Evolutionary conservation across 495 filamentous ascomycete species (phyloP).

Genomic region (Penicillium angulare): DNA sequence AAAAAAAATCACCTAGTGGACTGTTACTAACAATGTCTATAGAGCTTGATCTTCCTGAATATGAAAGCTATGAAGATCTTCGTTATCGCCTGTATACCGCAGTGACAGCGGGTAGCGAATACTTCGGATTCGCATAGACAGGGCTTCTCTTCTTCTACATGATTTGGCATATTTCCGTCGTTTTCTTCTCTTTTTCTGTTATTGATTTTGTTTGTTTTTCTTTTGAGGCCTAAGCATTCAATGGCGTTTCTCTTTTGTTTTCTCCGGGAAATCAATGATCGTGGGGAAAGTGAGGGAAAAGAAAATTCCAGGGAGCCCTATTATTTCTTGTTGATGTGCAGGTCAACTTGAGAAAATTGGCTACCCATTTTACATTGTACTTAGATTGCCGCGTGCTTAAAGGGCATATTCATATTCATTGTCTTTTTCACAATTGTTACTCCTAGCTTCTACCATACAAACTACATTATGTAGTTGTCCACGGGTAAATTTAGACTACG

Average conservation of each 20-base stretch:
- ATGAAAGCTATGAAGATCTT: slow-evolving; percentile 91
- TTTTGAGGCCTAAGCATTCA: slow-evolving; percentile 44
- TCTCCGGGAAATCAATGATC: slow-evolving; percentile 15
- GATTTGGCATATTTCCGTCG: background rate
- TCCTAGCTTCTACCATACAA: no score
- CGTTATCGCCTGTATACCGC: slow-evolving; percentile 86
- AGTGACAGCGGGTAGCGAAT: slow-evolving; percentile 93
- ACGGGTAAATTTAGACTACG: no score
- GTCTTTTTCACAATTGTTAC: background rate
- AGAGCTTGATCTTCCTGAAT: slow-evolving; percentile 99
- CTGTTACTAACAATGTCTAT: slow-evolving; percentile 34
- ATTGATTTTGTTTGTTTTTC: no score
- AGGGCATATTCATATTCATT: slow-evolving; percentile 20
- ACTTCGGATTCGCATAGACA: slow-evolving; percentile 91
- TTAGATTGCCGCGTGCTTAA: slow-evolving; percentile 31
- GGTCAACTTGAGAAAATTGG: slow-evolving; percentile 27
- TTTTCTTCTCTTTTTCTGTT: slow-evolving; percentile 8
- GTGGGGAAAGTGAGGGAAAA: slow-evolving; percentile 10
- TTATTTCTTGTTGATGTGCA: slow-evolving; percentile 42
- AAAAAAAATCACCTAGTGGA: slow-evolving; percentile 3
- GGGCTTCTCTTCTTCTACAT: slow-evolving; percentile 2
- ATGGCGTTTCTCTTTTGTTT: no score
- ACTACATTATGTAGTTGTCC: no score
- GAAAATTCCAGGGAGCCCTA: slow-evolving; percentile 12
- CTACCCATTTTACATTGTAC: slow-evolving; percentile 17